Evolutionary conservation across 2,329 filamentous ascomycete genomes (phyloP).

Genomic region (Rutstroemia sp.): DNA sequence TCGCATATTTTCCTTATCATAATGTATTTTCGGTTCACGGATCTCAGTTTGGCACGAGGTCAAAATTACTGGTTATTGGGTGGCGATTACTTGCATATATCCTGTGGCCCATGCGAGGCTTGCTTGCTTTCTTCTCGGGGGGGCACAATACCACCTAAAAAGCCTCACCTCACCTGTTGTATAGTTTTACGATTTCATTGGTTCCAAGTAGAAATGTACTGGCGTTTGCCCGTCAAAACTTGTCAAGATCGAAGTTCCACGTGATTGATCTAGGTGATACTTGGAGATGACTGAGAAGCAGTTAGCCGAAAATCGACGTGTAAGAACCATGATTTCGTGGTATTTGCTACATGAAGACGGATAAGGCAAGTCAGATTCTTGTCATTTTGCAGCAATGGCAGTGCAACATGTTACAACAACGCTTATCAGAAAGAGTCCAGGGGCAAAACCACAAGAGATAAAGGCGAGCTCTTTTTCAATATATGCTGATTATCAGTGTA

Average conservation of each 20-base stretch:
- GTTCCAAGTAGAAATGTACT: slow-evolving; percentile 17
- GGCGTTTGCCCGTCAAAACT: slow-evolving; percentile 16
- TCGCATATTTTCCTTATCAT: slow-evolving; percentile 12
- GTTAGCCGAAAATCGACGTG: slow-evolving; percentile 10
- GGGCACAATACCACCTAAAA: slow-evolving; percentile 14
- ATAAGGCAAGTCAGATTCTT: slow-evolving; percentile 13
- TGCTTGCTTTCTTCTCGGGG: slow-evolving; percentile 16
- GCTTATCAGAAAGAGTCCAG: background rate
- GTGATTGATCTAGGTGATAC: slow-evolving; percentile 13
- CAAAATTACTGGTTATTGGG: slow-evolving; percentile 16
- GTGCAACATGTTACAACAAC: slow-evolving; percentile 4
- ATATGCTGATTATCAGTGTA: background rate
- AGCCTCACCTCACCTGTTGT: slow-evolving; percentile 12
- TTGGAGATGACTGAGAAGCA: slow-evolving; percentile 4
- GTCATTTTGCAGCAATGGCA: slow-evolving; percentile 9
- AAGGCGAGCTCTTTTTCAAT: slow-evolving; percentile 1
- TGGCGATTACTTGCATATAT: slow-evolving; percentile 10
- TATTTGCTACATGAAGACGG: slow-evolving; percentile 18
- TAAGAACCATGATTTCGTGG: slow-evolving; percentile 14
- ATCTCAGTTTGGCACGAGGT: slow-evolving; percentile 12
- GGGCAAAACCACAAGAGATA: slow-evolving; percentile 1
- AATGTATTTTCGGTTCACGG: slow-evolving; percentile 12
- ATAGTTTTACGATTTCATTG: slow-evolving; percentile 18
- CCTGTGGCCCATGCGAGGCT: slow-evolving; percentile 13
- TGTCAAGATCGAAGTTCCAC: slow-evolving; percentile 9